These are phyloP conservation scores for Eutrema japonicum DNA, from an alignment of 345 rosid genomes.

Conservation along the genomic window DNA sequence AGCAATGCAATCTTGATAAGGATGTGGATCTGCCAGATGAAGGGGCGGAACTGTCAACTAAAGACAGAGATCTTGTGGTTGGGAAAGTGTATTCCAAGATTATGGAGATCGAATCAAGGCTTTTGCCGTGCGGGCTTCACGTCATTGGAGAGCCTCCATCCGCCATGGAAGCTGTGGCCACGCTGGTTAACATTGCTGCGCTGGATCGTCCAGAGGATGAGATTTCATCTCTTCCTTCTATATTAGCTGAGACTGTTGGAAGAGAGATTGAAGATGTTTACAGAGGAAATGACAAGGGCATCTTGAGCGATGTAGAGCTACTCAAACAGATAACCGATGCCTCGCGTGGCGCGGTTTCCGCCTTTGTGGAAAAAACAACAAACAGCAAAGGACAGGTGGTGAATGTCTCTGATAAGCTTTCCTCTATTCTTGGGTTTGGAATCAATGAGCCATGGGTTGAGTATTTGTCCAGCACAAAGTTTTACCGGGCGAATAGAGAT, in stretches of 20 bases:
- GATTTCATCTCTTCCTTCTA: slow-evolving; percentile 74
- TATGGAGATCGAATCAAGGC: slow-evolving; percentile 98
- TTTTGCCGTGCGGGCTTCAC: slow-evolving; percentile 95
- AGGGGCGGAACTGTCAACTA: slow-evolving; percentile 65
- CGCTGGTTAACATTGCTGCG: slow-evolving; percentile 94
- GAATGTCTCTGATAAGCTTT: slow-evolving; percentile 72
- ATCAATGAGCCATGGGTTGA: slow-evolving; percentile 97
- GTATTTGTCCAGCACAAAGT: slow-evolving; percentile 81
- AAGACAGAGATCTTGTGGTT: slow-evolving; percentile 85
- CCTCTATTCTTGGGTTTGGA: slow-evolving; percentile 88
- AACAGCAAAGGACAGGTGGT: slow-evolving; percentile 93
- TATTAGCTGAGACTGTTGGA: slow-evolving; percentile 81
- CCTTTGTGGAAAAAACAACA: slow-evolving; percentile 80
- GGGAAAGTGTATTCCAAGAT: slow-evolving; percentile 98
- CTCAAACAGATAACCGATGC: slow-evolving; percentile 93
- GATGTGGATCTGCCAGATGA: slow-evolving; percentile 92
- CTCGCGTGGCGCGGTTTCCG: slow-evolving; percentile 81
- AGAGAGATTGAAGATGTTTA: slow-evolving; percentile 84
- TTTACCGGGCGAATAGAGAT: slow-evolving; percentile 86
- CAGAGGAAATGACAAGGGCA: slow-evolving; percentile 86
- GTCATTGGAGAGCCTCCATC: slow-evolving; percentile 99
- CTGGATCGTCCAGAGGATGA: slow-evolving; percentile 86
- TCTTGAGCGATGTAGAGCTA: slow-evolving; percentile 92
- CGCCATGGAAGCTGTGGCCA: slow-evolving; percentile 96
- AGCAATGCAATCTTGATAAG: slow-evolving; percentile 95